A percentile compares a stretch with the other conserved stretches of the same genome.
Conservation (phyloP, 2,329 filamentous ascomycete genomes). For the Fusarium hostae region DNA sequence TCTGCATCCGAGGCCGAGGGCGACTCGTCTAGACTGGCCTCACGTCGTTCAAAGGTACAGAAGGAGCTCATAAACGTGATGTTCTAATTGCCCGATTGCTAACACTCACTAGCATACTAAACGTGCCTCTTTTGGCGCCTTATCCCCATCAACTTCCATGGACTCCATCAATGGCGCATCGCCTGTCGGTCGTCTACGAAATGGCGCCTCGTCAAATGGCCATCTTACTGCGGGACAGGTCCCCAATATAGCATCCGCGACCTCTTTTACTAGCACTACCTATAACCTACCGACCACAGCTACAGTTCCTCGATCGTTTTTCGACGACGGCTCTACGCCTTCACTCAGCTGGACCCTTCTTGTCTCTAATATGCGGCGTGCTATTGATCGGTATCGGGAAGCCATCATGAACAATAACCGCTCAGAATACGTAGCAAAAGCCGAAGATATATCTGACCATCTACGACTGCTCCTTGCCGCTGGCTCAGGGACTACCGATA, state of each 20-base stretch:
- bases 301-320: conserved; percentile 82
- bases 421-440: conserved; percentile 90
- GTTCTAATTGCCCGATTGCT: conserved; percentile 8
- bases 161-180: conserved; percentile 84
- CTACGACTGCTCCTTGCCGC: conserved; percentile 92
- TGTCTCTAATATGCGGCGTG: conserved; percentile 90
- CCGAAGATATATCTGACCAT: conserved; percentile 99
- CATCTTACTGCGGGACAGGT: conserved; percentile 52
- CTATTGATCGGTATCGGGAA: conserved; percentile 89
- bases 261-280: conserved; percentile 69
- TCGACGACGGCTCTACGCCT: conserved; percentile 85
- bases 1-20: conserved; percentile 90
- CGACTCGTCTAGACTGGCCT: conserved; percentile 74
- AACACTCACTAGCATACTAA: conserved; percentile 61
- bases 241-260: conserved; percentile 67
- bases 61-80: not conserved
- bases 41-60: conserved; percentile 75
- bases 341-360: conserved; percentile 90
- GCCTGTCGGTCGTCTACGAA: conserved; percentile 66
- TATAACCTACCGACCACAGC: conserved; percentile 68
- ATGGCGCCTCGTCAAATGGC: conserved; percentile 64
- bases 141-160: conserved; percentile 90
- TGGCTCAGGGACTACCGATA: conserved; percentile 96
- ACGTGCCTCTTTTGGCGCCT: conserved; percentile 75
- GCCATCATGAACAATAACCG: conserved; percentile 86